Percentiles rank a stretch among this genome's conserved stretches.
Evolutionary conservation across 2,329 filamentous ascomycete species (phyloP).

Genomic region (Akanthomyces muscarius): DNA sequence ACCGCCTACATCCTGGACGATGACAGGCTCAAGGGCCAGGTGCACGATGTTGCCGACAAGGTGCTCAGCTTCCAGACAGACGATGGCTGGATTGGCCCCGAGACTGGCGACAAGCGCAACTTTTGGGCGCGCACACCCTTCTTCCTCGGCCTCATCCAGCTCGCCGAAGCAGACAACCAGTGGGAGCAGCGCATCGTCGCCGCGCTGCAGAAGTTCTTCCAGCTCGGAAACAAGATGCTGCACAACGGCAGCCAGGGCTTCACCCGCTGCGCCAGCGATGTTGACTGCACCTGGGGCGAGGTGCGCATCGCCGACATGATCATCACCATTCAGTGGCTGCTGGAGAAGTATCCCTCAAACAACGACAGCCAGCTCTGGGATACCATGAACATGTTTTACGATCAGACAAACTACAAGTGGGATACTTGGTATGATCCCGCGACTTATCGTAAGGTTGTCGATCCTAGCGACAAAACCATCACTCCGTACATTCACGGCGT

Average conservation of each 20-base stretch:
- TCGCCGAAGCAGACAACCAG: constrained; percentile 29
- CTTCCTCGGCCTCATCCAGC: constrained; percentile 31
- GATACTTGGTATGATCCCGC: constrained; percentile 26
- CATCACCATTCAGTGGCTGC: constrained; percentile 38
- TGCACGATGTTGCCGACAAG: constrained; percentile 31
- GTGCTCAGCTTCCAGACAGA: constrained; percentile 38
- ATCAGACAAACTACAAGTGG: constrained; percentile 29
- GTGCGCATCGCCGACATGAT: constrained; percentile 37
- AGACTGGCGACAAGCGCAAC: constrained; percentile 25
- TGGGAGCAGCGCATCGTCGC: constrained; percentile 23
- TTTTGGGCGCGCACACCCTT: constrained; percentile 32
- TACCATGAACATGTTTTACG: constrained; percentile 37
- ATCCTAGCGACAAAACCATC: constrained; percentile 19
- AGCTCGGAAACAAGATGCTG: constrained; percentile 52
- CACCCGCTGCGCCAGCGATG: constrained; percentile 39
- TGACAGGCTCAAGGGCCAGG: constrained; percentile 39
- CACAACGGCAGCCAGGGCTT: constrained; percentile 48
- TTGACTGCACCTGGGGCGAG: constrained; percentile 31
- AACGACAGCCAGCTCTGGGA: constrained; percentile 34
- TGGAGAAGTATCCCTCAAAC: constrained; percentile 30
- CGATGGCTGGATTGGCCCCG: constrained; percentile 53
- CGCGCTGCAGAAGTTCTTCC: constrained; percentile 27
- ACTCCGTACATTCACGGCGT: constrained; percentile 39
- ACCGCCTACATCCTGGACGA: constrained; percentile 50
- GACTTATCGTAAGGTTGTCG: constrained; percentile 22